phyloP scores from a whole-genome alignment of 2,329 filamentous ascomycete genomes.

The Phyllosticta paracitricarpa region DNA sequence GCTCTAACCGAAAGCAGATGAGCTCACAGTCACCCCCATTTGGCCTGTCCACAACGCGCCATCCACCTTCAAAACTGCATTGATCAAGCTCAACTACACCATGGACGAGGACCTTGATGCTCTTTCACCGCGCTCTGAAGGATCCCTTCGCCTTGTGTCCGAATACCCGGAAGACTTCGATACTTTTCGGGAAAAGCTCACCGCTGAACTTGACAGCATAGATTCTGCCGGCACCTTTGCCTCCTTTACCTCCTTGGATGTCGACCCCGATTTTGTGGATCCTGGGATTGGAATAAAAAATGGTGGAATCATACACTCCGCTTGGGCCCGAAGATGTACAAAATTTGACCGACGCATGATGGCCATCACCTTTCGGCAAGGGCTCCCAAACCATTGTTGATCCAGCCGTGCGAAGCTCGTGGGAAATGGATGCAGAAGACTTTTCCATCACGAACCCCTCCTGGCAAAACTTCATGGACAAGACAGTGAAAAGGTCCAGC shows the following conservation, averaged over 20 bases:
- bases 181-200: background rate
- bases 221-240: background rate
- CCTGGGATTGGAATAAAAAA: background rate
- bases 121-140: background rate
- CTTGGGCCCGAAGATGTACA: constrained; percentile 9
- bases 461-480: constrained; percentile 16
- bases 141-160: background rate
- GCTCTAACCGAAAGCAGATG: too few relatives aligned
- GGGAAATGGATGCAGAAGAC: constrained; percentile 19
- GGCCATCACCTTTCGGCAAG: constrained; percentile 22
- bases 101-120: background rate
- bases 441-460: constrained; percentile 17
- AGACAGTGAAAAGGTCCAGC: constrained; percentile 10
- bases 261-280: background rate
- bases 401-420: constrained; percentile 20
- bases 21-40: background rate
- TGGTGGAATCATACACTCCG: background rate
- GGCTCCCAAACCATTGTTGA: constrained; percentile 22
- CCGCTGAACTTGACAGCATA: background rate
- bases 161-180: background rate
- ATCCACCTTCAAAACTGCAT: background rate
- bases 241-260: background rate
- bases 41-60: background rate
- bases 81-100: background rate
- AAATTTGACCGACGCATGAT: constrained; percentile 12